phyloP scores from a whole-genome alignment of 164 flowering plant genomes.

The Tinospora cordifolia region DNA sequence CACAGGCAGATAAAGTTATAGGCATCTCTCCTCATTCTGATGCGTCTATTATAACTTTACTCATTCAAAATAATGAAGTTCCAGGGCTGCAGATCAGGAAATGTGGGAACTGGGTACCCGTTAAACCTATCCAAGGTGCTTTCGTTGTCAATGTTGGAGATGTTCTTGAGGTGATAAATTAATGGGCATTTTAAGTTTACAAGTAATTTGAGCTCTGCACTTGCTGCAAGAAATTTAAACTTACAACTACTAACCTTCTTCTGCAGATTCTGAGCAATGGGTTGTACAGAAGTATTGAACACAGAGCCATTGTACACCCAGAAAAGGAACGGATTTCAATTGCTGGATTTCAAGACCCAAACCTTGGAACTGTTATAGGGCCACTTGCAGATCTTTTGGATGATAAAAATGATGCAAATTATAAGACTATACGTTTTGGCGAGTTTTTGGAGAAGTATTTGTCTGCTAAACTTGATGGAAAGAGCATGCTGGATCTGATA shows the following conservation, averaged over 20 bases:
- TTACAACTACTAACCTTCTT: too few species aligned
- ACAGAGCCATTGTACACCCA: slow-evolving; percentile 38
- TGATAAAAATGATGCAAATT: slow-evolving; percentile 6
- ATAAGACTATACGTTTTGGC: slow-evolving; percentile 18
- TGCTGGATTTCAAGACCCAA: slow-evolving; percentile 37
- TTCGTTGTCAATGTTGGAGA: slow-evolving; percentile 38
- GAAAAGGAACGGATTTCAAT: slow-evolving; percentile 39
- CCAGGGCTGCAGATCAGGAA: slow-evolving; percentile 41
- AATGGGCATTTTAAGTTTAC: too few species aligned
- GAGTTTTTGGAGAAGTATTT: slow-evolving; percentile 17
- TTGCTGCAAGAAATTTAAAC: too few species aligned
- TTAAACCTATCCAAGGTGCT: slow-evolving; percentile 33
- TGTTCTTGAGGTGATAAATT: slow-evolving; percentile 43
- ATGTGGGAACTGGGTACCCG: slow-evolving; percentile 41
- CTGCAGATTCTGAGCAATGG: slow-evolving; percentile 53
- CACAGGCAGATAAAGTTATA: slow-evolving; percentile 17
- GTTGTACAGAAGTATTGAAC: slow-evolving; percentile 41
- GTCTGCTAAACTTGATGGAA: slow-evolving; percentile 19
- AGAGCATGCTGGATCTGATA: slow-evolving; percentile 13
- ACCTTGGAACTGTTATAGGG: slow-evolving; percentile 15
- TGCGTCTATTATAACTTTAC: background rate
- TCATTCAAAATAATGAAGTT: background rate
- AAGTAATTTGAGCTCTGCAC: too few species aligned
- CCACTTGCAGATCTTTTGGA: slow-evolving; percentile 29
- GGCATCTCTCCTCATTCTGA: slow-evolving; percentile 7